Conservation (phyloP, 805 yeast genomes). For the Isabelozyma heimii region DNA sequence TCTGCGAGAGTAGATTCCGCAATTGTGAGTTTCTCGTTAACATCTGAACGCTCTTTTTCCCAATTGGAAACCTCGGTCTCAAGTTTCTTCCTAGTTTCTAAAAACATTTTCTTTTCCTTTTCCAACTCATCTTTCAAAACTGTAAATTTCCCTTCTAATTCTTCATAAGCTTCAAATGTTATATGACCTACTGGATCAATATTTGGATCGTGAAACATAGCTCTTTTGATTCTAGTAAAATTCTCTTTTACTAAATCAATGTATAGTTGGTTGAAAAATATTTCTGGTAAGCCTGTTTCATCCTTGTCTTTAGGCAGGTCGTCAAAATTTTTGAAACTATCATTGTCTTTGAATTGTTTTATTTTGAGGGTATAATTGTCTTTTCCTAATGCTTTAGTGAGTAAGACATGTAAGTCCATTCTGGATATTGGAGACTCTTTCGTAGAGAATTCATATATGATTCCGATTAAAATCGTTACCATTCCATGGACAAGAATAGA, state of each 20-base stretch:
- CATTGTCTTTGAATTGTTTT: constrained; percentile 64
- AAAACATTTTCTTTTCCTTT: constrained; percentile 15
- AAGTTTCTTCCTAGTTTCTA: constrained; percentile 15
- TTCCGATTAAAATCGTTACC: constrained; percentile 68
- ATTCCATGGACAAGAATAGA: constrained; percentile 66
- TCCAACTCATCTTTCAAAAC: constrained; percentile 20
- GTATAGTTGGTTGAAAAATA: constrained; percentile 67
- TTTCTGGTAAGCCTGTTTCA: constrained; percentile 83
- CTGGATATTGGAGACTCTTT: constrained; percentile 62
- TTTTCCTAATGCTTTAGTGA: constrained; percentile 73
- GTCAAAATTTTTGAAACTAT: constrained; percentile 55
- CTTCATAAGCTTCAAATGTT: constrained; percentile 58
- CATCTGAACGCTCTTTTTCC: constrained; percentile 11
- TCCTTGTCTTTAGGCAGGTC: constrained; percentile 57
- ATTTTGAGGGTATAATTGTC: constrained; percentile 76
- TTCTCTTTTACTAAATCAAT: constrained; percentile 69
- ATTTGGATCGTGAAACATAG: constrained; percentile 72
- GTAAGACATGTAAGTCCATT: constrained; percentile 53
- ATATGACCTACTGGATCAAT: constrained; percentile 67
- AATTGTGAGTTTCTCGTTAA: constrained; percentile 8
- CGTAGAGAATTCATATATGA: constrained; percentile 73
- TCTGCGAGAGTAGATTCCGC: constrained; percentile 13
- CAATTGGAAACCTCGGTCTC: constrained; percentile 13
- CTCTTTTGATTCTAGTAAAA: constrained; percentile 59
- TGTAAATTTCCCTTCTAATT: constrained; percentile 36